phyloP scores from a whole-genome alignment of 768 basidiomycete species.

The Pholiota molesta region DNA sequence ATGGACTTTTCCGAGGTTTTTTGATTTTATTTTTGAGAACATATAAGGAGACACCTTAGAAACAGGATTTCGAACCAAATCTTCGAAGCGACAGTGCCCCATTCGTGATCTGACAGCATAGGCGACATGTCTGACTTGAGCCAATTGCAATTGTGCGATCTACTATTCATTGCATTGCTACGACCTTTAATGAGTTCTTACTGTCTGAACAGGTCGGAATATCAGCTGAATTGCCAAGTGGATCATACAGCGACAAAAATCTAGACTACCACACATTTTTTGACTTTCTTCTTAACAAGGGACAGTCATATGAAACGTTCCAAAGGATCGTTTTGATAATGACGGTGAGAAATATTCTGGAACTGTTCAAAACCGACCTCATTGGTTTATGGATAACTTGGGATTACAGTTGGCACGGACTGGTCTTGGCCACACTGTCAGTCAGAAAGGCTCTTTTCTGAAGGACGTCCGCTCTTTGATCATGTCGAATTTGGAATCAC shows the following conservation, averaged over 20 bases:
- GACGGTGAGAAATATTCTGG: not conserved
- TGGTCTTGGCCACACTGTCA: not conserved
- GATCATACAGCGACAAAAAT: not conserved
- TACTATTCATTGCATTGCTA: not conserved
- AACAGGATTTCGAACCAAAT: not conserved
- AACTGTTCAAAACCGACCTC: not conserved
- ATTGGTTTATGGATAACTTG: not conserved
- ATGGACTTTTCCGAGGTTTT: too few relatives aligned
- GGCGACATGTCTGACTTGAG: not conserved
- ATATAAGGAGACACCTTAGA: not conserved
- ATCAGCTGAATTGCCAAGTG: constrained; percentile 9
- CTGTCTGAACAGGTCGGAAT: constrained; percentile 2
- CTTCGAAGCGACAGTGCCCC: not conserved
- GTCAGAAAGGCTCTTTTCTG: constrained; percentile 25
- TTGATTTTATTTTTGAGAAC: too few relatives aligned
- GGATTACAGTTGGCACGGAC: not conserved
- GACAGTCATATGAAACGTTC: not conserved
- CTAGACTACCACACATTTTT: constrained; percentile 4
- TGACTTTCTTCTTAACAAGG: constrained; percentile 3
- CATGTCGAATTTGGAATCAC: constrained; percentile 38
- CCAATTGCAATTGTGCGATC: not conserved
- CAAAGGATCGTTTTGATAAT: constrained; percentile 1
- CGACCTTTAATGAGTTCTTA: not conserved
- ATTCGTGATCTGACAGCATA: too few relatives aligned
- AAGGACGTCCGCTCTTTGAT: constrained; percentile 35